phyloP scores from a whole-genome alignment of 169 alveolate species.

The Cryptosporidium muris region DNA sequence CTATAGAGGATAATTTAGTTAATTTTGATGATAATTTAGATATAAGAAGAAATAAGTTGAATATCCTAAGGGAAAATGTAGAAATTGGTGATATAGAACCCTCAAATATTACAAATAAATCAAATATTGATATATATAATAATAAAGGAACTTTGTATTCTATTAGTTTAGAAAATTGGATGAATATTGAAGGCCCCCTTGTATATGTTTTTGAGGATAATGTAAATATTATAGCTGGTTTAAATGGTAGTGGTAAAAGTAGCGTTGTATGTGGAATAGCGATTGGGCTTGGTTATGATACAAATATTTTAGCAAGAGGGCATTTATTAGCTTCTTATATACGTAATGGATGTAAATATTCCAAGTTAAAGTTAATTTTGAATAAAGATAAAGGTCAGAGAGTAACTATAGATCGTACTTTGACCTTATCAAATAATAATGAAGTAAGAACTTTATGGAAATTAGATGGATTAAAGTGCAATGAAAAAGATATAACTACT shows the following conservation, averaged over 20 bases:
- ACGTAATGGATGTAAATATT: constrained; percentile 55
- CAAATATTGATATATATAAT: not conserved
- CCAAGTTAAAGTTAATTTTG: constrained; percentile 4
- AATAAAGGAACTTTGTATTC: constrained; percentile 40
- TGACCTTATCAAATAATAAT: constrained; percentile 3
- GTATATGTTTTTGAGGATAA: constrained; percentile 27
- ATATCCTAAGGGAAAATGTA: not conserved
- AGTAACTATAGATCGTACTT: constrained; percentile 9
- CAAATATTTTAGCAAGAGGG: constrained; percentile 63
- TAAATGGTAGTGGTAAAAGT: constrained; percentile 71
- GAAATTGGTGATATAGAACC: not conserved
- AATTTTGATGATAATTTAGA: not conserved
- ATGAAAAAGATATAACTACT: constrained; percentile 36
- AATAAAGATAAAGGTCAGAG: constrained; percentile 14
- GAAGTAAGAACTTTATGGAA: constrained; percentile 58
- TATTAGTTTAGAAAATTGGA: constrained; percentile 61
- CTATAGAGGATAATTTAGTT: constrained; percentile 1
- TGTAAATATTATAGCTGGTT: constrained; percentile 33
- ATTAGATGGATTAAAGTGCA: constrained; percentile 51
- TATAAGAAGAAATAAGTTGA: not conserved
- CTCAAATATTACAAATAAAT: not conserved
- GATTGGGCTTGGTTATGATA: constrained; percentile 45
- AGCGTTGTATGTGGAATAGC: constrained; percentile 67
- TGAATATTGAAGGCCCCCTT: constrained; percentile 67
- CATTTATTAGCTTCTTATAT: constrained; percentile 51